A percentile compares a stretch with the other conserved stretches of the same genome.
Conservation (phyloP, 2,329 filamentous ascomycete genomes). For the Alternaria longipes region DNA sequence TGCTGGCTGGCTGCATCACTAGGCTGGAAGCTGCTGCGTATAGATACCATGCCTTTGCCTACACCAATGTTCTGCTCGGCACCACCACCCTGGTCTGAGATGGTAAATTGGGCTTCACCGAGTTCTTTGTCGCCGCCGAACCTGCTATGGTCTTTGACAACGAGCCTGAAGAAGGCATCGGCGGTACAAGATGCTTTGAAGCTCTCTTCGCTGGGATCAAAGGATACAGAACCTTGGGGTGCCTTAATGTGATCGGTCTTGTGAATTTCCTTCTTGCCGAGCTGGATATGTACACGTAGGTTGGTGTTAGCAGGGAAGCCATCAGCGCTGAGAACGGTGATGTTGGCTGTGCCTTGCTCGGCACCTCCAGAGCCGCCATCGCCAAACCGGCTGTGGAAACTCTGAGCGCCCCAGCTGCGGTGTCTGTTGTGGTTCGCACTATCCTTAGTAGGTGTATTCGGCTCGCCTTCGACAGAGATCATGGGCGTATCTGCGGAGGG, state of each 20-base stretch:
- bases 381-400: constrained; percentile 51
- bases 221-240: constrained; percentile 66
- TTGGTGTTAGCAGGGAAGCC: constrained; percentile 81
- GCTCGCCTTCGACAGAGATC: constrained; percentile 44
- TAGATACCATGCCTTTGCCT: constrained; percentile 74
- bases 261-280: constrained; percentile 77
- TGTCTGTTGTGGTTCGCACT: constrained; percentile 44
- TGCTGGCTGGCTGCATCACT: constrained; percentile 50
- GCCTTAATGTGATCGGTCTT: constrained; percentile 94
- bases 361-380: constrained; percentile 58
- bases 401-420: constrained; percentile 48
- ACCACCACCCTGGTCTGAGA: constrained; percentile 78
- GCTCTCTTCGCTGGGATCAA: constrained; percentile 64
- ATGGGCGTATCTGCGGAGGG: constrained; percentile 42
- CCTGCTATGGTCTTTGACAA: constrained; percentile 84
- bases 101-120: constrained; percentile 86
- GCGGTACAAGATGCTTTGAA: constrained; percentile 81
- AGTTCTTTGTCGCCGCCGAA: constrained; percentile 86
- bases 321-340: constrained; percentile 80
- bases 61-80: constrained; percentile 78
- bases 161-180: constrained; percentile 85
- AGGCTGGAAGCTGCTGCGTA: constrained; percentile 76
- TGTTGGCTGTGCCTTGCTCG: constrained; percentile 77
- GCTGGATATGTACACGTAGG: constrained; percentile 78
- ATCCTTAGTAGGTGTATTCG: constrained; percentile 17